Evolutionary conservation across 2,329 filamentous ascomycete genomes (phyloP).

Genomic region (Fusarium goolgardi): DNA sequence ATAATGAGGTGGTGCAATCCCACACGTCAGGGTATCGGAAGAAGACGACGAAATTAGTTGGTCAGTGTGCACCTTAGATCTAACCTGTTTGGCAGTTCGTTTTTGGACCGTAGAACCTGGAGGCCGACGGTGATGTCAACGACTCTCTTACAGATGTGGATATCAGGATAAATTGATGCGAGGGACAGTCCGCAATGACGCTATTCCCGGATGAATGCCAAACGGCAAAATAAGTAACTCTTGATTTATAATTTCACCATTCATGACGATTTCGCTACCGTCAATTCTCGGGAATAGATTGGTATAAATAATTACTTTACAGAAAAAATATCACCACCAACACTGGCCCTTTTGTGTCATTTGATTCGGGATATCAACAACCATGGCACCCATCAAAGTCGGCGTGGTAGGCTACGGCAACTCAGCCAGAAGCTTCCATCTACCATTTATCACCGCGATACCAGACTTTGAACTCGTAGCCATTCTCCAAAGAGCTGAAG

Average conservation of each 20-base stretch:
- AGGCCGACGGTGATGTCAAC: no score
- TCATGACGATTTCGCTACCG: not conserved
- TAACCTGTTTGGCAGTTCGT: no score
- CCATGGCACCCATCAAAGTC: conserved; percentile 56
- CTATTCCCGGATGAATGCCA: conserved; percentile 1
- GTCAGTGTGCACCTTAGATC: no score
- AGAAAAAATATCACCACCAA: not conserved
- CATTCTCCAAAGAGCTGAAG: conserved; percentile 60
- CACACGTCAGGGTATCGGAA: not conserved
- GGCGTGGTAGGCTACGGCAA: conserved; percentile 64
- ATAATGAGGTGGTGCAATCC: not conserved
- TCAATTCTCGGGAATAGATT: not conserved
- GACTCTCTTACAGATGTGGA: no score
- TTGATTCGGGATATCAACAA: conserved; percentile 1
- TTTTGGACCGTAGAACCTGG: no score
- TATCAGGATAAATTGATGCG: conserved; percentile 21
- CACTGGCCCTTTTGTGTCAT: not conserved
- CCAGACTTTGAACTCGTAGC: conserved; percentile 59
- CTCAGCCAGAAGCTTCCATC: conserved; percentile 60
- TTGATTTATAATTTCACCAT: conserved; percentile 4
- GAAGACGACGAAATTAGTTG: no score
- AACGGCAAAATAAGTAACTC: not conserved
- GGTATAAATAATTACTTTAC: not conserved
- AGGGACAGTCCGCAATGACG: conserved; percentile 3
- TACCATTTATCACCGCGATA: conserved; percentile 62